phyloP scores from a whole-genome alignment of 164 flowering plant genomes.

The Paratinospora sagittata region DNA sequence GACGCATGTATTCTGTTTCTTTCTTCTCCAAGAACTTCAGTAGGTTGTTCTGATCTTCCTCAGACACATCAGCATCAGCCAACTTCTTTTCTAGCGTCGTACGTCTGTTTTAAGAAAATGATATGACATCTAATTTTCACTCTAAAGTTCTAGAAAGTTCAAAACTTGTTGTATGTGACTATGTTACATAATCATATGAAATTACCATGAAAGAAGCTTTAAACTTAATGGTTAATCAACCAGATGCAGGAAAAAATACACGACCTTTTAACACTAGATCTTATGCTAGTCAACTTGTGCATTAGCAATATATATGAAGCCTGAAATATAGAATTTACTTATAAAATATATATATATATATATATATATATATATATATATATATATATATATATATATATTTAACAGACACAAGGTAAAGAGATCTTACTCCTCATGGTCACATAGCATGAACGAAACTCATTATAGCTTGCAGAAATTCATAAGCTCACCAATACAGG shows the following conservation, averaged over 20 bases:
- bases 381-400: no score
- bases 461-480: no score
- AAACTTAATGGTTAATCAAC: neutral
- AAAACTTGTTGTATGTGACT: neutral
- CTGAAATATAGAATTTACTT: no score
- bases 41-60: slow-evolving; percentile 81
- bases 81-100: slow-evolving; percentile 70
- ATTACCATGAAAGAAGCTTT: neutral
- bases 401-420: no score
- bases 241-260: neutral
- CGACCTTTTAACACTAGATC: neutral
- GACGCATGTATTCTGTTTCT: slow-evolving; percentile 96
- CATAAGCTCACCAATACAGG: no score
- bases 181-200: neutral
- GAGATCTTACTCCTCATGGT: no score
- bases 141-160: neutral
- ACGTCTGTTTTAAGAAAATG: slow-evolving; percentile 47
- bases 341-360: no score
- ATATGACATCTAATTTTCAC: neutral
- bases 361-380: no score
- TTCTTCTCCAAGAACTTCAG: slow-evolving; percentile 78
- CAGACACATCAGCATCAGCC: slow-evolving; percentile 89
- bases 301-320: no score
- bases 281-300: no score
- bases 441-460: no score